These are phyloP conservation scores for Prosopis cineraria DNA, from an alignment of 306 rosid species.

Conservation along the genomic window DNA sequence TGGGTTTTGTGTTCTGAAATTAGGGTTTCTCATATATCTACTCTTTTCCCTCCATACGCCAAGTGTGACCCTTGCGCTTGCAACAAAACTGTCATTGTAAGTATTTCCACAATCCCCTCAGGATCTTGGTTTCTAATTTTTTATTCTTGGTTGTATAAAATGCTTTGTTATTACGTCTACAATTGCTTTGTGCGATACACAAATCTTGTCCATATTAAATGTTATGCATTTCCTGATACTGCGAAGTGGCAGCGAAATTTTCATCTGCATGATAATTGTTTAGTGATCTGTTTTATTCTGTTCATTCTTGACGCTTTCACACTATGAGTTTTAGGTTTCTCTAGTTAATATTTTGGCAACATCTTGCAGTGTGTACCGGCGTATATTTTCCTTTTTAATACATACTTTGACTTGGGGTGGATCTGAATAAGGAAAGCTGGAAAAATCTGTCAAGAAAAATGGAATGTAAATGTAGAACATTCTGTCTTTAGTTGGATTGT, in stretches of 20 bases:
- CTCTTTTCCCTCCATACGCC: slow-evolving; percentile 17
- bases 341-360: not conserved
- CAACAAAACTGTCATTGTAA: slow-evolving; percentile 50
- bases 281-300: not conserved
- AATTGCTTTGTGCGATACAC: not conserved
- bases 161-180: not conserved
- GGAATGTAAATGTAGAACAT: not conserved
- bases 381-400: not conserved
- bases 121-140: not conserved
- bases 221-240: not conserved
- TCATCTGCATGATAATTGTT: not conserved
- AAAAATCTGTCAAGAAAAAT: not conserved
- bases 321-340: not conserved
- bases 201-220: not conserved
- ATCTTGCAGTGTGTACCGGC: not conserved
- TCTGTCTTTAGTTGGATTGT: not conserved
- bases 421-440: not conserved
- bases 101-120: slow-evolving; percentile 32
- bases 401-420: not conserved
- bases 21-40: slow-evolving; percentile 68
- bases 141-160: not conserved
- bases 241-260: not conserved
- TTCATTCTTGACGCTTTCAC: not conserved
- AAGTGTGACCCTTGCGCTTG: slow-evolving; percentile 24
- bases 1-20: slow-evolving; percentile 56